phyloP scores from a whole-genome alignment of 148 eudicot genomes.

The Drosera capensis region DNA sequence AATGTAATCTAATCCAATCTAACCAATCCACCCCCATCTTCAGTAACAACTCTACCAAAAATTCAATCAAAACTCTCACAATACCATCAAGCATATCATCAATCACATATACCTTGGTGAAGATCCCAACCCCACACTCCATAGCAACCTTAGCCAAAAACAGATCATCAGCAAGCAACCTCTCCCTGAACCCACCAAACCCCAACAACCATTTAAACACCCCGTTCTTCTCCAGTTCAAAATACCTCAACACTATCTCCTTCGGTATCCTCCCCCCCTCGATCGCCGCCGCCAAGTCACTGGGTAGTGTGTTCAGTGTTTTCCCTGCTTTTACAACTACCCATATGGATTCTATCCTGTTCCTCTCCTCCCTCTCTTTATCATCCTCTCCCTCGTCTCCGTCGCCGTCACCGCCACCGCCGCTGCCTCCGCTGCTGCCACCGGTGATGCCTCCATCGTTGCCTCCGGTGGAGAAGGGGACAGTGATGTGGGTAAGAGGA shows the following conservation, averaged over 20 bases:
- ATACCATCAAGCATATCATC: not conserved
- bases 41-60: not conserved
- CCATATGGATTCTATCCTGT: conserved; percentile 34
- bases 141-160: conserved; percentile 69
- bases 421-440: conserved; percentile 14
- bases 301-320: conserved; percentile 39
- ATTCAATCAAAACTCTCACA: not conserved
- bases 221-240: conserved; percentile 49
- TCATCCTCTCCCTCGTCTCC: conserved; percentile 17
- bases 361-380: conserved; percentile 19
- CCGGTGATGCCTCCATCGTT: conserved; percentile 9
- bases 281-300: conserved; percentile 45
- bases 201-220: conserved; percentile 55
- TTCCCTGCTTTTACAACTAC: conserved; percentile 34
- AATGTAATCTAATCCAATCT: too few relatives aligned
- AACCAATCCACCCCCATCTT: not conserved
- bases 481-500: not conserved
- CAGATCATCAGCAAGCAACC: conserved; percentile 77
- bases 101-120: conserved; percentile 49
- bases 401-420: conserved; percentile 9
- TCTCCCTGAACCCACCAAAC: conserved; percentile 67
- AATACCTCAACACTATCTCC: conserved; percentile 25
- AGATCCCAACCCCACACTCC: conserved; percentile 87
- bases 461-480: conserved; percentile 1
- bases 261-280: conserved; percentile 47